phyloP scores from a whole-genome alignment of 1,139 yeast species.

The Suhomyces anneliseae region DNA sequence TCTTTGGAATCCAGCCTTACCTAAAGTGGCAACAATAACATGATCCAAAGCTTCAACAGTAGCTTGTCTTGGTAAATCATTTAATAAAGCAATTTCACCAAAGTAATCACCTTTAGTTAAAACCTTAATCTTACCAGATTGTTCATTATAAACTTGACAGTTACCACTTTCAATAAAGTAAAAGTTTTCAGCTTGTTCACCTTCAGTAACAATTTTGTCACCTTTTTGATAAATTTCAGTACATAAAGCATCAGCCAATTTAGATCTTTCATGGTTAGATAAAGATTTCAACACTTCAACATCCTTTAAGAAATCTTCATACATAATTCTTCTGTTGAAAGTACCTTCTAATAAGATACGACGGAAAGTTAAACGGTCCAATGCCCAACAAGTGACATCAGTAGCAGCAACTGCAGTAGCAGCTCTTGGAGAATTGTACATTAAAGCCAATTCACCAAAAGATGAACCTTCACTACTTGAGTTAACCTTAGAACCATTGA shows the following conservation, averaged over 20 bases:
- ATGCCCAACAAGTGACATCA: slow-evolving; percentile 74
- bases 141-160: slow-evolving; percentile 64
- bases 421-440: slow-evolving; percentile 98
- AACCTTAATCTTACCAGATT: slow-evolving; percentile 59
- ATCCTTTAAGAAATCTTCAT: slow-evolving; percentile 84
- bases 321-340: slow-evolving; percentile 83
- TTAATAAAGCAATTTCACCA: slow-evolving; percentile 91
- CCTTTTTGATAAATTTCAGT: slow-evolving; percentile 75
- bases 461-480: slow-evolving; percentile 82
- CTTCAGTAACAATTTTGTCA: slow-evolving; percentile 76
- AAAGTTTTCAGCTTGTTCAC: slow-evolving; percentile 89
- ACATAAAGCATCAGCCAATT: slow-evolving; percentile 90
- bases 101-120: slow-evolving; percentile 86
- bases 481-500: slow-evolving; percentile 71
- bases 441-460: slow-evolving; percentile 94
- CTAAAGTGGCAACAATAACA: slow-evolving; percentile 86
- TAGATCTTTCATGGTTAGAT: slow-evolving; percentile 81
- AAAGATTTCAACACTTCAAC: slow-evolving; percentile 76
- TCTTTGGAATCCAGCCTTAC: slow-evolving; percentile 90
- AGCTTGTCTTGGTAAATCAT: slow-evolving; percentile 93
- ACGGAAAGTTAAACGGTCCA: slow-evolving; percentile 91
- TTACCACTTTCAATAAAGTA: slow-evolving; percentile 86
- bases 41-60: slow-evolving; percentile 77
- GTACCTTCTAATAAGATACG: slow-evolving; percentile 88
- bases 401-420: slow-evolving; percentile 85